These are phyloP conservation scores for Phytopythium cucurbitacearum DNA, from an alignment of 352 stramenopile genomes.

Conservation along the genomic window DNA sequence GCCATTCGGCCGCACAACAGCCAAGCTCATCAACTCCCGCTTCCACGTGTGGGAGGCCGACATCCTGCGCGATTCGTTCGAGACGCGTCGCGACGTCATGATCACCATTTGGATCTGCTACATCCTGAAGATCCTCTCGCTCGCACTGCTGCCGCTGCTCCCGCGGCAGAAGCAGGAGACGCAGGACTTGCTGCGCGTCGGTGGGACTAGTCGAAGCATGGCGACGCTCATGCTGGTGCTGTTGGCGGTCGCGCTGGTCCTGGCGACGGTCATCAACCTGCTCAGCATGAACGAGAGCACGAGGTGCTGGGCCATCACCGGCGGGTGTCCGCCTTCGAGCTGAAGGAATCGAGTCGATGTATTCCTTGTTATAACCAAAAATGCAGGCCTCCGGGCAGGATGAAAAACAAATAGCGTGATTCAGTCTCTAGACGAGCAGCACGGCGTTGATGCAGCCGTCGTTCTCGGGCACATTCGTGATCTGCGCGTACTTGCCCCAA, in stretches of 20 bases:
- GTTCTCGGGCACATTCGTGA: slow-evolving; percentile 99
- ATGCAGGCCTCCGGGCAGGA: not conserved
- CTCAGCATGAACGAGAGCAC: slow-evolving; percentile 45
- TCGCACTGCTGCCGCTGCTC: slow-evolving; percentile 43
- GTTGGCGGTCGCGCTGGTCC: slow-evolving; percentile 27
- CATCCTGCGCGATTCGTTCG: slow-evolving; percentile 35
- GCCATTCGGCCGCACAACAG: slow-evolving; percentile 36
- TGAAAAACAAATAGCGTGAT: not conserved
- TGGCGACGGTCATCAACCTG: slow-evolving; percentile 39
- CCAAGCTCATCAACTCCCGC: slow-evolving; percentile 45
- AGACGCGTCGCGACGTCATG: slow-evolving; percentile 49
- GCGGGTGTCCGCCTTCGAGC: slow-evolving; percentile 31
- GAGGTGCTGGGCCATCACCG: slow-evolving; percentile 57
- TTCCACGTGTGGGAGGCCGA: slow-evolving; percentile 51
- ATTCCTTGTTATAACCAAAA: not conserved
- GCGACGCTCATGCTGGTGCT: slow-evolving; percentile 32
- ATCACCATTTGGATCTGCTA: slow-evolving; percentile 60
- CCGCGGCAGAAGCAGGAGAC: slow-evolving; percentile 45
- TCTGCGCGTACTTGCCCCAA: slow-evolving; percentile 99
- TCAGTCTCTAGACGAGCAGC: slow-evolving; percentile 92
- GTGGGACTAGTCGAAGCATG: slow-evolving; percentile 30
- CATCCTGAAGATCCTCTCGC: slow-evolving; percentile 44
- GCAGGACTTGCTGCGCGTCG: slow-evolving; percentile 34
- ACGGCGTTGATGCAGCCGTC: slow-evolving; percentile 99
- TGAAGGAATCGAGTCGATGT: slow-evolving; percentile 1